phyloP scores from a whole-genome alignment of 371 early-diverging fungal species.

The Mucor circinelloides region DNA sequence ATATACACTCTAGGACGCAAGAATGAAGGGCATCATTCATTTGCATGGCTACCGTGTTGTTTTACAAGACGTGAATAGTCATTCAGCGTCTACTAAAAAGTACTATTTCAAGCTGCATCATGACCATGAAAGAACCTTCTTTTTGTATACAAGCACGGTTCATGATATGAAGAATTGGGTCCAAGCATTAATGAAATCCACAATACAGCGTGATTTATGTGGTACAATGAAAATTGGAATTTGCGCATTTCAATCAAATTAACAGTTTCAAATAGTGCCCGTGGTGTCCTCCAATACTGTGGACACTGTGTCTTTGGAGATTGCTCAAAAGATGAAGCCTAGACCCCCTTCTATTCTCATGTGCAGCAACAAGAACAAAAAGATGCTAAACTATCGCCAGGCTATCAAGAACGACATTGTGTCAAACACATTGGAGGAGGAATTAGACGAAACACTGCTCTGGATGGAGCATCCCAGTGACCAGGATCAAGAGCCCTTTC shows the following conservation, averaged over 20 bases:
- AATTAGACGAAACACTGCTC: slow-evolving; percentile 6
- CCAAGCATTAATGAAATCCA: slow-evolving; percentile 68
- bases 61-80: background rate
- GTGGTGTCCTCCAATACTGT: slow-evolving; percentile 65
- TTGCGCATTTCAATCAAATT: background rate
- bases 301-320: slow-evolving; percentile 58
- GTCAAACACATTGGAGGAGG: background rate
- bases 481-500: background rate
- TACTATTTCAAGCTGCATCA: slow-evolving; percentile 69
- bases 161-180: slow-evolving; percentile 59
- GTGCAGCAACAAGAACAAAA: slow-evolving; percentile 12
- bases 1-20: slow-evolving; percentile 38
- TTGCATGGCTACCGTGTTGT: slow-evolving; percentile 52
- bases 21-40: slow-evolving; percentile 60
- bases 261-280: slow-evolving; percentile 39
- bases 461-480: slow-evolving; percentile 13
- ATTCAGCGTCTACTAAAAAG: slow-evolving; percentile 43
- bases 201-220: slow-evolving; percentile 58
- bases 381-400: background rate
- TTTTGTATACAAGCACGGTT: slow-evolving; percentile 61
- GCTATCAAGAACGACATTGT: background rate
- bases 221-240: background rate
- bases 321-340: slow-evolving; percentile 60
- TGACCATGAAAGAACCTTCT: slow-evolving; percentile 61
- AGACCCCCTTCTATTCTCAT: slow-evolving; percentile 57